phyloP scores from a whole-genome alignment of 1,284 basidiomycete genomes.

The Puccinia horiana region DNA sequence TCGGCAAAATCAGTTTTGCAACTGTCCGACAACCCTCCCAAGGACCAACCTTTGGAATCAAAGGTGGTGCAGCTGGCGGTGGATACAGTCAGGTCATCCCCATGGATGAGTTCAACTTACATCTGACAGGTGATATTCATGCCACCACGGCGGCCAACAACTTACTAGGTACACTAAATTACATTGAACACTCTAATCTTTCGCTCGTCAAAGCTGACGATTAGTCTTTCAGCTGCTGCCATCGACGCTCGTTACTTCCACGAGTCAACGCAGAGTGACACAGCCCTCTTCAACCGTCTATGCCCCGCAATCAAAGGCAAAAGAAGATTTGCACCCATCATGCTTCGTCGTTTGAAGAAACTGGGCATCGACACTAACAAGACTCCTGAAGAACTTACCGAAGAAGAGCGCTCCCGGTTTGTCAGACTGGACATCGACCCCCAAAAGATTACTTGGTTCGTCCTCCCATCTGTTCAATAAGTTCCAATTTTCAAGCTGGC shows the following conservation, averaged over 20 bases:
- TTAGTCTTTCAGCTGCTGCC: conserved; percentile 71
- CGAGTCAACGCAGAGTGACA: conserved; percentile 92
- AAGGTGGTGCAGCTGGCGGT: conserved; percentile 96
- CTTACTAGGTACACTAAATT: conserved; percentile 68
- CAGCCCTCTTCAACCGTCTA: conserved; percentile 87
- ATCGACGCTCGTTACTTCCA: conserved; percentile 98
- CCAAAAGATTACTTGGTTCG: conserved; percentile 83
- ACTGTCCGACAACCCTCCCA: conserved; percentile 99
- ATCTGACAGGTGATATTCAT: conserved; percentile 97
- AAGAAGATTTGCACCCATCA: conserved; percentile 90
- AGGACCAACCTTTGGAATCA: conserved; percentile 98
- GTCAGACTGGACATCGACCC: conserved; percentile 90
- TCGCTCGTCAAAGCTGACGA: conserved; percentile 13
- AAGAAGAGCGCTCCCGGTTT: conserved; percentile 86
- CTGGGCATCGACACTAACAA: conserved; percentile 84
- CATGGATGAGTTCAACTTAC: conserved; percentile 98
- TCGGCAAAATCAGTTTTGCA: conserved; percentile 88
- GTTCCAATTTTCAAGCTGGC: not conserved
- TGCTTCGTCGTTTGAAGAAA: conserved; percentile 92
- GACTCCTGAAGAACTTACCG: conserved; percentile 79
- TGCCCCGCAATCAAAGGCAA: conserved; percentile 92
- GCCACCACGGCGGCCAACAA: conserved; percentile 98
- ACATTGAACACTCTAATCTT: not conserved
- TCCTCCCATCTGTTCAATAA: not conserved
- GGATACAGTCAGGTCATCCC: conserved; percentile 99